phyloP scores from a whole-genome alignment of 1,284 basidiomycete genomes.

The Naganishia liquefaciens region DNA sequence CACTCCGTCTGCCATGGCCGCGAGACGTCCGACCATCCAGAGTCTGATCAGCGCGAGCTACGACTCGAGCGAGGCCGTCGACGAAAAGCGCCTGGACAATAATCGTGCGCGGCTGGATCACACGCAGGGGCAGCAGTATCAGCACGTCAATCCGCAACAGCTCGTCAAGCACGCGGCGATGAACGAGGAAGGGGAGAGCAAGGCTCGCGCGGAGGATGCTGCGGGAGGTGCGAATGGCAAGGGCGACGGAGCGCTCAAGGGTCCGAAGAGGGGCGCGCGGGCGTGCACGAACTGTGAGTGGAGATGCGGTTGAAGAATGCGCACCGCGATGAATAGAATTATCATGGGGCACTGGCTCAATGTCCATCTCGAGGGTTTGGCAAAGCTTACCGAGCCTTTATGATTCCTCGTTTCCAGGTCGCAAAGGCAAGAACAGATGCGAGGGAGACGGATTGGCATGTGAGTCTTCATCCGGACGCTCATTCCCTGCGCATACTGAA shows the following conservation, averaged over 20 bases:
- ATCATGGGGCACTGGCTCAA: not conserved
- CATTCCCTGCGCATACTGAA: conserved; percentile 48
- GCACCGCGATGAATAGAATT: not conserved
- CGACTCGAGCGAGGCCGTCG: conserved; percentile 14
- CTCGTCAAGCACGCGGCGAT: conserved; percentile 1
- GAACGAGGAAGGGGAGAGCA: conserved; percentile 9
- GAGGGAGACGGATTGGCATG: conserved; percentile 65
- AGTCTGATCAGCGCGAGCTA: conserved; percentile 21
- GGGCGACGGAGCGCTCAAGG: conserved; percentile 4
- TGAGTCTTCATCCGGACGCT: not conserved
- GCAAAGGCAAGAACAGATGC: conserved; percentile 88
- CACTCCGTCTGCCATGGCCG: conserved; percentile 6
- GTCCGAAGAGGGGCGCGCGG: conserved; percentile 48
- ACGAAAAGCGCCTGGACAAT: not conserved
- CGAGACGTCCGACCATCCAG: conserved; percentile 9
- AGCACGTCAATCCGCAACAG: conserved; percentile 20
- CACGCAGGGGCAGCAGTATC: conserved; percentile 7
- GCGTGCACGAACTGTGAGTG: conserved; percentile 52
- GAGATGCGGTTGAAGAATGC: not conserved
- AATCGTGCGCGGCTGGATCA: not conserved
- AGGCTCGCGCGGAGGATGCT: not conserved
- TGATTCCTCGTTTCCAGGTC: conserved; percentile 52
- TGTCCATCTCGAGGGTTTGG: no score
- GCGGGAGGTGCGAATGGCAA: conserved; percentile 5
- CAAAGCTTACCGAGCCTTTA: not conserved